These are phyloP conservation scores for Vitis hybrid DNA, from an alignment of 177 flowering plant species.

Conservation along the genomic window DNA sequence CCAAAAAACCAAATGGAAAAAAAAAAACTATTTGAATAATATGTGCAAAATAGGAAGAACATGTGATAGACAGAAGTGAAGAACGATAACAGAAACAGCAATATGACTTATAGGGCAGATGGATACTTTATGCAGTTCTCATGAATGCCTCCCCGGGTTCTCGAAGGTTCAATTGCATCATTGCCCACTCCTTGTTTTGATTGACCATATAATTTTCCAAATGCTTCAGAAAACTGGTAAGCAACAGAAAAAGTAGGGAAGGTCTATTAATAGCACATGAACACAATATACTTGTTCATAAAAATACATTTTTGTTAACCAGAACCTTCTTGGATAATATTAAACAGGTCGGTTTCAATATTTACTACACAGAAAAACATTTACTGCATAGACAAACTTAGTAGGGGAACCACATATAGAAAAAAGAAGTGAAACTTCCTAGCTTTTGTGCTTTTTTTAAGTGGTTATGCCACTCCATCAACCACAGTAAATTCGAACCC, in stretches of 20 bases:
- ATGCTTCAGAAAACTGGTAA: conserved; percentile 85
- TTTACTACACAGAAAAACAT: too few species aligned
- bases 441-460: too few species aligned
- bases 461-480: too few species aligned
- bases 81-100: not conserved
- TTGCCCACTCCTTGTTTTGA: conserved; percentile 56
- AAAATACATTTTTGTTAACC: too few species aligned
- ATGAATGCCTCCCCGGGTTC: conserved; percentile 62
- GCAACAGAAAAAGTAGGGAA: not conserved
- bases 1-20: not conserved
- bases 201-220: conserved; percentile 94
- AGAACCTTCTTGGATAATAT: too few species aligned
- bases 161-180: conserved; percentile 63
- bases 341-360: too few species aligned
- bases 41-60: not conserved
- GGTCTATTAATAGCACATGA: too few species aligned
- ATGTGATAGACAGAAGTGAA: not conserved
- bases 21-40: not conserved
- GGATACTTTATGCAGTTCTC: conserved; percentile 87
- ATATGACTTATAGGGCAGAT: not conserved
- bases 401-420: too few species aligned
- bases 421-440: too few species aligned
- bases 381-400: too few species aligned
- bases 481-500: too few species aligned
- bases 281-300: too few species aligned